Base-by-base conservation (phyloP, 208 protist genomes). In the Crithidia fasciculata region DNA sequence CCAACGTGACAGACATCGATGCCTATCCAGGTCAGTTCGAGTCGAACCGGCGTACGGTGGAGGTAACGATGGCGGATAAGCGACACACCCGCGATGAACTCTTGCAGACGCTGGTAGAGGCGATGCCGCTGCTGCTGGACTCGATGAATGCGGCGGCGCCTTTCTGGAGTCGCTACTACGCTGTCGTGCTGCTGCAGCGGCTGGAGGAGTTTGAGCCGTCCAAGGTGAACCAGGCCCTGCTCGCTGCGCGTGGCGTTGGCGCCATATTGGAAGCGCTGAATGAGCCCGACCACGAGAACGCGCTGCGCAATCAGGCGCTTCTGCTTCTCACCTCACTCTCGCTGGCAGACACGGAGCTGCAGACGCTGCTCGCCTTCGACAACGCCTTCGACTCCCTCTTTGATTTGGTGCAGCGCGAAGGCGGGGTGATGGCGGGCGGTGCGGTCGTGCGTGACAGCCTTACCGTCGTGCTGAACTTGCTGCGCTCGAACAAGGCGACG, bases 371-470 rank as follows among this genome's bases (percentile, higher is more conserved):
- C 2, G 86, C 90, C 19, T 93, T 94, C 69, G 78, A 94, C 59
- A 93, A 89, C 62, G 87, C 83, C 10, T 97, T 95, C 66, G 90
- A 97, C 19, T 81, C 79, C 0, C 81, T 97, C 19, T 91, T 95
- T 55, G 40, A 74, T 8, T 57, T 93, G 19, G 70, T 94, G 4
- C 80, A 88, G 39, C 74, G 81, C 43, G 81, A 86, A 39, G 80
- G 83, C 50, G 90, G 88, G 28, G 62, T 89, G 5, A 72, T 87
- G 15, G 82, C 78, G 44, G 88, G 88, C 12, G 83, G 74, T 5
- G 58, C 74, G 16, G 84, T 94, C 58, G 92, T 92, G 53, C 69
- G 78, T 39, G 90, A 97, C 40, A 91, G 85, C 63, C 81, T 97
- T 1, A 90, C 87, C 12, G 93, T 90, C n/a, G 78, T 87, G 9